A percentile compares a stretch with the other conserved stretches of the same genome.
These are phyloP conservation scores for Camellia lanceoleosa DNA, from an alignment of 148 eudicot genomes.

Conservation along the genomic window DNA sequence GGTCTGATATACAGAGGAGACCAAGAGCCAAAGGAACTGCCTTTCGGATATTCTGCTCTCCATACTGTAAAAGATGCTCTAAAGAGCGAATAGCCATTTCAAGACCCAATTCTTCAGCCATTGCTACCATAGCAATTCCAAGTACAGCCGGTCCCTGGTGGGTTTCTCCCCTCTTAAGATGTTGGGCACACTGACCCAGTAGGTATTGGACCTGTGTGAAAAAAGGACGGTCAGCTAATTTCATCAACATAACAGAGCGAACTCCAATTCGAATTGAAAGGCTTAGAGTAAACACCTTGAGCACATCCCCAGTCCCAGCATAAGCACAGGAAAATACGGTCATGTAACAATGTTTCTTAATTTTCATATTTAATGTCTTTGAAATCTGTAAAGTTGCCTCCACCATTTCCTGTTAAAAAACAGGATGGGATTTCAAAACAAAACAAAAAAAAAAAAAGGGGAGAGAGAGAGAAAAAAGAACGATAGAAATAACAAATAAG, in stretches of 20 bases:
- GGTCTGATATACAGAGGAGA: slow-evolving; percentile 87
- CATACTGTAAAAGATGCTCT: slow-evolving; percentile 95
- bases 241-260: neutral
- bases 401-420: slow-evolving; percentile 63
- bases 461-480: neutral
- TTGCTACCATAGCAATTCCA: slow-evolving; percentile 96
- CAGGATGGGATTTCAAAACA: neutral
- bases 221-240: neutral
- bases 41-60: slow-evolving; percentile 85
- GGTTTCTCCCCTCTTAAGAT: slow-evolving; percentile 84
- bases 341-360: slow-evolving; percentile 87
- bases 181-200: slow-evolving; percentile 88
- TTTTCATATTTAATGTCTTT: slow-evolving; percentile 82
- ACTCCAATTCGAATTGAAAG: slow-evolving; percentile 8
- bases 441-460: neutral
- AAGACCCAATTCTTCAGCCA: slow-evolving; percentile 91
- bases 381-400: slow-evolving; percentile 93
- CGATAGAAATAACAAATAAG: neutral
- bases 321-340: slow-evolving; percentile 94
- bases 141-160: slow-evolving; percentile 96
- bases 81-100: slow-evolving; percentile 96
- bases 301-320: slow-evolving; percentile 97
- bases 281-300: slow-evolving; percentile 50
- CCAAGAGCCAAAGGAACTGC: slow-evolving; percentile 96
- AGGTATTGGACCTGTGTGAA: slow-evolving; percentile 75